Conservation (phyloP, 2,329 filamentous ascomycete genomes). For the Diaporthe sp. region DNA sequence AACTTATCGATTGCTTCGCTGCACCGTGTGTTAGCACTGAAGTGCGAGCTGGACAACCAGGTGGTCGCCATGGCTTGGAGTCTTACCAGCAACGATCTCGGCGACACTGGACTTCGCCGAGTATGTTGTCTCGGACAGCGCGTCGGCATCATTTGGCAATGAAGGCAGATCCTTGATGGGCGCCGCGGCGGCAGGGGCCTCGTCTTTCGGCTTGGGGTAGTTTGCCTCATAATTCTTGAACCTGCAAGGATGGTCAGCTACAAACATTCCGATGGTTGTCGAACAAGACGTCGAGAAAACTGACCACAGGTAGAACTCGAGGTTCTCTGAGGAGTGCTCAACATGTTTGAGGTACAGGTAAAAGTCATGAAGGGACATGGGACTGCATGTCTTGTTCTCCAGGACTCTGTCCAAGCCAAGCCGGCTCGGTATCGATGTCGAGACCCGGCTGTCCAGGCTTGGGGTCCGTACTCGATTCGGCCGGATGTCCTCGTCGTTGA, state of each 20-base stretch:
- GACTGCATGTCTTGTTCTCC: constrained; percentile 59
- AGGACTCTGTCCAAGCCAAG: constrained; percentile 57
- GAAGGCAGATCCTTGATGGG: not conserved
- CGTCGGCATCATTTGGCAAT: not conserved
- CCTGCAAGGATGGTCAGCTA: constrained; percentile 42
- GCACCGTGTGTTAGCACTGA: not conserved
- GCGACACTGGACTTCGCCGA: not conserved
- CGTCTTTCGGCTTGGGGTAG: constrained; percentile 38
- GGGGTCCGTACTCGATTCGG: constrained; percentile 29
- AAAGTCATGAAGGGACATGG: constrained; percentile 61
- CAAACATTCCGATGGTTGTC: too few relatives aligned
- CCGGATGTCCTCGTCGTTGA: constrained; percentile 41
- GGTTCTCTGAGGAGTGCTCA: constrained; percentile 59
- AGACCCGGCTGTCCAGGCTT: constrained; percentile 47
- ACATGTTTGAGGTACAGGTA: constrained; percentile 63
- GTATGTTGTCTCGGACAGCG: not conserved
- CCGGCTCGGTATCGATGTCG: constrained; percentile 50
- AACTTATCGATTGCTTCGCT: constrained; percentile 32
- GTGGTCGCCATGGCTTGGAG: not conserved
- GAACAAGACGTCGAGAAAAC: constrained; percentile 22
- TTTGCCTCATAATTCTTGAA: constrained; percentile 55
- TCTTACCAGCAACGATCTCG: constrained; percentile 16
- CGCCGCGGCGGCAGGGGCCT: not conserved
- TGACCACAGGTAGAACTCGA: constrained; percentile 62
- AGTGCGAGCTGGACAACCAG: not conserved